phyloP scores from a whole-genome alignment of 2,329 filamentous ascomycete species.

The Corniculantispora saksenae region DNA sequence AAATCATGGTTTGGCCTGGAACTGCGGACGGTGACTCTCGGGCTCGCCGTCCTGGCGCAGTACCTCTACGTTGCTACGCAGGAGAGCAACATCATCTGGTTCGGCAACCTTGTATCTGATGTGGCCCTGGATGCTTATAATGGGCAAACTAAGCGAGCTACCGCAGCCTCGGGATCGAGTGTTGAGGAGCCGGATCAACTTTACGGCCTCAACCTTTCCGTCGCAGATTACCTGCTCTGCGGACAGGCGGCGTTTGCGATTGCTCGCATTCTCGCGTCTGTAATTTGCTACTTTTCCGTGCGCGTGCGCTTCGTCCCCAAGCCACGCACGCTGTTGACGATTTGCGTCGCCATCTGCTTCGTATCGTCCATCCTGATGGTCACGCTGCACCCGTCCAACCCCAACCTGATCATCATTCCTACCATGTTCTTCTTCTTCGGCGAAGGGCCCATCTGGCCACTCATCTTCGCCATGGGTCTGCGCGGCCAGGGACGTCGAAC shows the following conservation, averaged over 20 bases:
- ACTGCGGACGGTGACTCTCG: constrained; percentile 58
- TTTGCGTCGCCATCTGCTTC: constrained; percentile 62
- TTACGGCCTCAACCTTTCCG: constrained; percentile 52
- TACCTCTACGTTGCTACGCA: constrained; percentile 80
- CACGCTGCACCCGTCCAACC: constrained; percentile 44
- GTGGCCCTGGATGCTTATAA: constrained; percentile 31
- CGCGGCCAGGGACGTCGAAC: constrained; percentile 78
- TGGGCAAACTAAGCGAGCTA: constrained; percentile 31
- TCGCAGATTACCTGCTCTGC: constrained; percentile 68
- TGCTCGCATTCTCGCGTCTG: constrained; percentile 69
- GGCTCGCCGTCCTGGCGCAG: constrained; percentile 72
- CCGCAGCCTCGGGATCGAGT: constrained; percentile 16
- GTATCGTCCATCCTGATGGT: constrained; percentile 54
- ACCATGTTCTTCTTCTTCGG: constrained; percentile 74
- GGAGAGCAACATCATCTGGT: constrained; percentile 63
- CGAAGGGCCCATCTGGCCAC: constrained; percentile 80
- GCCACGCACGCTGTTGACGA: constrained; percentile 68
- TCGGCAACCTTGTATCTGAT: constrained; percentile 51
- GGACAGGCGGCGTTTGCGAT: constrained; percentile 73
- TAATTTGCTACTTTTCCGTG: constrained; percentile 60
- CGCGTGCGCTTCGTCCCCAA: constrained; percentile 54
- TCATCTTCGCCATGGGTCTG: constrained; percentile 77
- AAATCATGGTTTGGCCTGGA: constrained; percentile 50
- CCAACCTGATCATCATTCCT: constrained; percentile 58
- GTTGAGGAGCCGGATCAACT: constrained; percentile 34